phyloP scores from a whole-genome alignment of 1,139 yeast species.

The Petasospora fabianii region DNA sequence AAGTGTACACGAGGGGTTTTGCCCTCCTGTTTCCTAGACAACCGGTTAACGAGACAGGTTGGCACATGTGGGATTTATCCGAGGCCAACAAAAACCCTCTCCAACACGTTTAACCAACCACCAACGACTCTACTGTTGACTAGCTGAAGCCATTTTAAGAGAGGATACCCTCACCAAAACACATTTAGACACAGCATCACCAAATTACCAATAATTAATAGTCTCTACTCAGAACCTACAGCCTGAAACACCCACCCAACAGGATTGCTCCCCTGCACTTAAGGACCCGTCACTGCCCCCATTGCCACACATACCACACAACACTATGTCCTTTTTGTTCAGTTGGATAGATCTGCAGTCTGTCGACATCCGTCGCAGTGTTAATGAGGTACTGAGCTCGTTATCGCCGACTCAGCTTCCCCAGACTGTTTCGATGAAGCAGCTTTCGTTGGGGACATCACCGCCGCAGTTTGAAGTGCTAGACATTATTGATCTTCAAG shows the following conservation, averaged over 20 bases:
- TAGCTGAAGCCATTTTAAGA: too few species aligned
- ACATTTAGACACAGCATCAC: too few species aligned
- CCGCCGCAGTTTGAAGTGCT: constrained; percentile 23
- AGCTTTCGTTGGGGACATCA: constrained; percentile 13
- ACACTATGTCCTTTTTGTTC: constrained; percentile 25
- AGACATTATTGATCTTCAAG: constrained; percentile 21
- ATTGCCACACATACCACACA: not conserved
- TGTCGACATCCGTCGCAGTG: constrained; percentile 19
- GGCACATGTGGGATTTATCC: not conserved
- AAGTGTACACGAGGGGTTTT: too few species aligned
- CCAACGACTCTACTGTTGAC: too few species aligned
- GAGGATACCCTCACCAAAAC: too few species aligned
- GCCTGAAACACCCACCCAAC: too few species aligned
- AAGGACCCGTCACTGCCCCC: not conserved
- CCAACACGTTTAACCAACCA: not conserved
- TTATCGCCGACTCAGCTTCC: constrained; percentile 20
- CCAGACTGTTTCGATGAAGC: constrained; percentile 15
- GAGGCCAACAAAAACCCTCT: too few species aligned
- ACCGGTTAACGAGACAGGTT: too few species aligned
- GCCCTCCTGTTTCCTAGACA: too few species aligned
- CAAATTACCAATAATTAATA: too few species aligned
- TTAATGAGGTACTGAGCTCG: constrained; percentile 15
- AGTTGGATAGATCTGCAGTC: constrained; percentile 23
- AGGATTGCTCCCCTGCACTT: constrained; percentile 4
- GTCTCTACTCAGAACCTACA: too few species aligned